Evolutionary conservation across 345 rosid species (phyloP), one percentile per base, ranked within the genome.

Genomic region (Passiflora organensis): DNA sequence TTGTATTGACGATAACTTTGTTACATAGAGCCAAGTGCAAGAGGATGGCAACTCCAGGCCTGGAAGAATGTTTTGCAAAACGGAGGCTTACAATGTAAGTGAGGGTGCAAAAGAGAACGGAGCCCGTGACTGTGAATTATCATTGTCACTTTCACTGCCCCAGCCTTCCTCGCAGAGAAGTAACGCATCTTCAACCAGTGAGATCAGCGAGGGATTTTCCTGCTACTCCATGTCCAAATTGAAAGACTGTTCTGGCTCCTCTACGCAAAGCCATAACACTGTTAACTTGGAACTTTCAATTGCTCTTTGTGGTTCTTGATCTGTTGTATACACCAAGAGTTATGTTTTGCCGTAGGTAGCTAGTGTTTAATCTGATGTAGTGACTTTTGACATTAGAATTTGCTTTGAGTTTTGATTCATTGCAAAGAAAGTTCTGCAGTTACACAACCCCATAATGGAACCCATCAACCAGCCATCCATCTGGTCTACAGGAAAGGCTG

Each of bases 241-340:
- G 10, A 69, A 71, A 54, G 85, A 71, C 42, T 72, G 76, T 62
- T 72, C n/a, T n/a, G n/a, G n/a, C n/a, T n/a, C 83, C 14, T 79
- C 72, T 15, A 62, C 76, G 2, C 56, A 45, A 16, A 66, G 65
- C 45, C 59, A 39, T 34, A 73, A 64, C 43, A 60, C n/a, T n/a
- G n/a, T 83, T 10, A 83, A 83, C 59, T 71, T 89, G 24, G 89
- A 86, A 42, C 78, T 89, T 0, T 84, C 95, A 5, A 79, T 84
- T 59, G 86, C 95, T 47, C 93, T 85, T n/a, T 80, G 87, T 43
- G 84, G 87, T 48, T 64, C 68, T n/a, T n/a, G n/a, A n/a, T n/a
- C n/a, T n/a, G n/a, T n/a, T n/a, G n/a, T n/a, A n/a, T n/a, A n/a
- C n/a, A n/a, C n/a, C n/a, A n/a, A n/a, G n/a, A n/a, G n/a, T n/a